phyloP scores from a whole-genome alignment of 1,284 basidiomycete genomes.

The Baeospora myosura region DNA sequence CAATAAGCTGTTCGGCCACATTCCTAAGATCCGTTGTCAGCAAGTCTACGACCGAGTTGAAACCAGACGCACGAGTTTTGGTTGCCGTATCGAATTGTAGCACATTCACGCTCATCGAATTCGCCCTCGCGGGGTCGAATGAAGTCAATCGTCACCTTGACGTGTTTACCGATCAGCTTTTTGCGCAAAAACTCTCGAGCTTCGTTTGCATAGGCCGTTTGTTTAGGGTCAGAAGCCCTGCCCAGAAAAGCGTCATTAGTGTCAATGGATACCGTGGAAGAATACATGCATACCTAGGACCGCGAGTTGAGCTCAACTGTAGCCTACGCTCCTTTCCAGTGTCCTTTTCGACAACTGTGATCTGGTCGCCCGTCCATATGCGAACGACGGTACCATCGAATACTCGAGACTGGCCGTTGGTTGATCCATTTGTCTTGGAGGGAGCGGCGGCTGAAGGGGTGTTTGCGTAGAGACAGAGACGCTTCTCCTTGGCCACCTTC shows the following conservation, averaged over 20 bases:
- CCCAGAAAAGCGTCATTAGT: conserved; percentile 5
- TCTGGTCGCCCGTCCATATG: conserved; percentile 89
- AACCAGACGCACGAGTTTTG: conserved; percentile 53
- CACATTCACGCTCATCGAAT: conserved; percentile 88
- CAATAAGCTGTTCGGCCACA: conserved; percentile 86
- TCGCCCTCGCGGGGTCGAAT: conserved; percentile 89
- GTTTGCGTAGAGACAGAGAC: conserved; percentile 73
- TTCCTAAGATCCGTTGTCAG: conserved; percentile 49
- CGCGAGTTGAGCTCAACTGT: conserved; percentile 85
- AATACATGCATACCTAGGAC: conserved; percentile 57
- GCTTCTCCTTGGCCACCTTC: conserved; percentile 78
- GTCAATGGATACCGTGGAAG: conserved; percentile 5
- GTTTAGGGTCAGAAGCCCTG: conserved; percentile 80
- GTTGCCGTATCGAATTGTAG: conserved; percentile 79
- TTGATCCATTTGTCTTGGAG: conserved; percentile 37
- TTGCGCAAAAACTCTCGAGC: conserved; percentile 89
- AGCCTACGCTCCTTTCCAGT: conserved; percentile 73
- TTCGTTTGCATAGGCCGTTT: conserved; percentile 86
- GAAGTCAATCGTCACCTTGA: conserved; percentile 83
- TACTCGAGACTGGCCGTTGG: conserved; percentile 39
- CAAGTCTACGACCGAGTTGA: not conserved
- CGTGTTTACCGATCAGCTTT: conserved; percentile 84
- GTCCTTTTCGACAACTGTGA: conserved; percentile 76
- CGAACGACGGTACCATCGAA: conserved; percentile 86
- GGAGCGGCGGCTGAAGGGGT: conserved; percentile 29